Percentiles rank a stretch among this genome's conserved stretches.
Evolutionary conservation across 768 basidiomycete species (phyloP).

Genomic region (Rhodotorula sphaerocarpa): DNA sequence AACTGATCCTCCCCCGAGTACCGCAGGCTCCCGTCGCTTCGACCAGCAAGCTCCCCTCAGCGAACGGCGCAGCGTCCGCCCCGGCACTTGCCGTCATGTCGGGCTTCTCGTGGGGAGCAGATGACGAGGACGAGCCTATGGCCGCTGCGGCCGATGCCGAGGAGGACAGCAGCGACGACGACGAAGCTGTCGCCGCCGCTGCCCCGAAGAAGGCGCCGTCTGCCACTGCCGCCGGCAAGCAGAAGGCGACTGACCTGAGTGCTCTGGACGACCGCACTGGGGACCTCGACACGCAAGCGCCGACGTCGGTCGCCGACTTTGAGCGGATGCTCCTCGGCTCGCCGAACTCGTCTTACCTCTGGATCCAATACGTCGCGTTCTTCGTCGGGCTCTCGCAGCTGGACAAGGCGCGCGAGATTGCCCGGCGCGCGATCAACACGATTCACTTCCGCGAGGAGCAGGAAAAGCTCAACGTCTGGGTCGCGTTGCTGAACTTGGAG

Average conservation of each 20-base stretch:
- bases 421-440: conserved; percentile 67
- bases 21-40: conserved; percentile 31
- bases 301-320: conserved; percentile 89
- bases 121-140: conserved; percentile 32
- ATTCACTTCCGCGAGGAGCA: conserved; percentile 94
- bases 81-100: conserved; percentile 28
- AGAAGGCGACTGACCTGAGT: conserved; percentile 46
- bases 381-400: conserved; percentile 92
- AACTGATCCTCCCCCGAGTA: neutral
- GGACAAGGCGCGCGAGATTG: conserved; percentile 85
- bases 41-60: conserved; percentile 30
- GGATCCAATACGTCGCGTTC: conserved; percentile 99
- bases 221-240: conserved; percentile 50
- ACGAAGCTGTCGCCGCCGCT: conserved; percentile 45
- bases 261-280: conserved; percentile 52
- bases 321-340: conserved; percentile 86
- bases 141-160: conserved; percentile 45
- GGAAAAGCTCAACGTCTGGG: conserved; percentile 95
- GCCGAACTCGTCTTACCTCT: conserved; percentile 92
- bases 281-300: conserved; percentile 73
- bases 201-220: conserved; percentile 39
- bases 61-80: conserved; percentile 2
- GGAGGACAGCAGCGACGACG: conserved; percentile 49
- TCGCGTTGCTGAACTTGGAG: conserved; percentile 88
- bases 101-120: conserved; percentile 37